A percentile compares a stretch with the other conserved stretches of the same genome.
These are phyloP conservation scores for Breynia disticha DNA, from an alignment of 441 rosid genomes.

Conservation along the genomic window DNA sequence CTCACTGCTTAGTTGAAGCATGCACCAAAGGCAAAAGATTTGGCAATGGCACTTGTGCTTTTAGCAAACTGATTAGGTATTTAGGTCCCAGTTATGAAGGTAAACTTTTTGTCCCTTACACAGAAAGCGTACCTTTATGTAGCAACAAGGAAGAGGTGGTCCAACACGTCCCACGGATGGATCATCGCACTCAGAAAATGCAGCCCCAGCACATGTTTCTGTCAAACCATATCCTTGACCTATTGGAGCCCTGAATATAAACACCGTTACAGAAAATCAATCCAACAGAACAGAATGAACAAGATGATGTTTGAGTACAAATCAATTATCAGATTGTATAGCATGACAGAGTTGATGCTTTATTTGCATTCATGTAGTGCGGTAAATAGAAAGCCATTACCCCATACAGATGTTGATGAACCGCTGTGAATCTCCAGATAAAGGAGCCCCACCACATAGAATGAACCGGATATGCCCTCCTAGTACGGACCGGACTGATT, in stretches of 20 bases:
- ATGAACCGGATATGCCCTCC: conserved; percentile 73
- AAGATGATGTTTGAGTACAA: conserved; percentile 9
- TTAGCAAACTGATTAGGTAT: too few species aligned
- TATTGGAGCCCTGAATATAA: conserved; percentile 53
- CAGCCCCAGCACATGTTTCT: conserved; percentile 89
- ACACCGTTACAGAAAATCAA: conserved; percentile 12
- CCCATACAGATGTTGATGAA: conserved; percentile 94
- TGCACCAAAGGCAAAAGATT: too few species aligned
- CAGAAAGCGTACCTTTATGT: conserved; percentile 54
- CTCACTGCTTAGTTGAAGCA: too few species aligned
- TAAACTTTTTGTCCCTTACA: too few species aligned
- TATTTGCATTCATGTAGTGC: too few species aligned
- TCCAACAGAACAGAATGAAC: conserved; percentile 2
- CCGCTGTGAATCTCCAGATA: conserved; percentile 74
- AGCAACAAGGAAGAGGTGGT: conserved; percentile 79
- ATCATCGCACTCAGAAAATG: conserved; percentile 80
- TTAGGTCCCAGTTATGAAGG: too few species aligned
- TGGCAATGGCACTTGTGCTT: too few species aligned
- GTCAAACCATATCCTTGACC: conserved; percentile 97
- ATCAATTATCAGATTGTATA: background rate
- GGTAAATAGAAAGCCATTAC: conserved; percentile 28
- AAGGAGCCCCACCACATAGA: conserved; percentile 94
- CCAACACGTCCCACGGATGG: conserved; percentile 77
- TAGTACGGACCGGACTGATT: conserved; percentile 51
- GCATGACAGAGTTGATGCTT: conserved; percentile 14